These are phyloP conservation scores for Saksenaea vasiformis DNA, from an alignment of 371 early-diverging fungal genomes.

Conservation along the genomic window DNA sequence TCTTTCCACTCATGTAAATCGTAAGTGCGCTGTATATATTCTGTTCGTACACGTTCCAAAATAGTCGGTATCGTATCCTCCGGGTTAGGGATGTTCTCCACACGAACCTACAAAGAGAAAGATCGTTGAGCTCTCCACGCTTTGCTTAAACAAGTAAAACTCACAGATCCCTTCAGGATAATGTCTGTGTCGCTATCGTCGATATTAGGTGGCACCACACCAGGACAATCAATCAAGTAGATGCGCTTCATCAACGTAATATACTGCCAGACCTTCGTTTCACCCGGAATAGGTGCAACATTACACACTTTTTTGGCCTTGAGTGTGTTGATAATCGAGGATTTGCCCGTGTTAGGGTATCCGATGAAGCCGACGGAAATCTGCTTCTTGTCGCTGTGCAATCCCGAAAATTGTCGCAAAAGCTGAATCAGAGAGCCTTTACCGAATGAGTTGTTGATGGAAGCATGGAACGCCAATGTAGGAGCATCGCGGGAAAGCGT, in stretches of 20 bases:
- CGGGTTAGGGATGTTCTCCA: conserved; percentile 93
- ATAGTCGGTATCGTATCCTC: conserved; percentile 94
- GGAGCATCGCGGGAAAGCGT: conserved; percentile 91
- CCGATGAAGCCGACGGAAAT: conserved; percentile 98
- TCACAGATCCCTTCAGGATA: conserved; percentile 95
- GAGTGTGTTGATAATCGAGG: conserved; percentile 98
- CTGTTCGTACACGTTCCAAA: conserved; percentile 83
- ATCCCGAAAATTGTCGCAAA: conserved; percentile 93
- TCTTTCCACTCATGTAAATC: conserved; percentile 84
- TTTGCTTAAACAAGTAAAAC: conserved; percentile 5
- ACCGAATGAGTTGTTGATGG: conserved; percentile 97
- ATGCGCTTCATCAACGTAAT: conserved; percentile 98
- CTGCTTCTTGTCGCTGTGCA: conserved; percentile 97
- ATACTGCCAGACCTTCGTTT: conserved; percentile 99
- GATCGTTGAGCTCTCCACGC: neutral
- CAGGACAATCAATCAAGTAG: conserved; percentile 99
- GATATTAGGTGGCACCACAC: conserved; percentile 92
- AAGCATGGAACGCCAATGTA: conserved; percentile 98
- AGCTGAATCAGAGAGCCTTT: conserved; percentile 98
- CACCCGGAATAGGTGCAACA: conserved; percentile 99
- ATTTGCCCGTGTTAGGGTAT: conserved; percentile 97
- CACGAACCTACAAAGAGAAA: conserved; percentile 65
- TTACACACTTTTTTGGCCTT: conserved; percentile 96
- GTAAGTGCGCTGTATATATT: conserved; percentile 91
- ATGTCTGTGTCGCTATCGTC: conserved; percentile 94